Evolutionary conservation across 2,329 filamentous ascomycete species (phyloP), one percentile per base, ranked within the genome.

Genomic region (Penicillium corylophilum): DNA sequence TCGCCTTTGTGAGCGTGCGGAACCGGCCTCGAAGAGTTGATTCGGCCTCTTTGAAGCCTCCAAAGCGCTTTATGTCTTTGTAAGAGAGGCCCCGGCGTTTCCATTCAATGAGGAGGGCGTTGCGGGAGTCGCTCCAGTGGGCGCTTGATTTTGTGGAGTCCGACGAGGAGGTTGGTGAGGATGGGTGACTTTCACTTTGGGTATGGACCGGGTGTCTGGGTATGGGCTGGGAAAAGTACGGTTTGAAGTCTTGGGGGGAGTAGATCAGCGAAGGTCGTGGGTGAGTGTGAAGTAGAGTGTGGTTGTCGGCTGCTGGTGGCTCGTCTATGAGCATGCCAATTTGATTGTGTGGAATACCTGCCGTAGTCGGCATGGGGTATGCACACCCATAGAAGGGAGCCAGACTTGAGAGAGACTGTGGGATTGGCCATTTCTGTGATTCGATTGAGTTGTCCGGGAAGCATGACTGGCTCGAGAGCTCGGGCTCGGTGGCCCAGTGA

Each of bases 11-110:
- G 18, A 78, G 59, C 2, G 72, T 77, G 24, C 76, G 71, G 49
- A 72, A 78, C 18, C 76, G 68, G 2, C 76, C 76, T 23, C 76
- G 71, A 3, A 79, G 64, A 1, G 76, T 79, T 4, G 76, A 79
- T 48, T 78, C 76, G 0, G 76, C 75, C 52, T 77, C 75, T 22
- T 66, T 68, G 53, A 78, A 77, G 0, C 65, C 64, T 1, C 74
- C 73, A 2, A 68, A 59, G 20, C 64, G 63, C 53, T 77, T 78
- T 57, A 79, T 79, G 9, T 77, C 70, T 48, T 73, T 76, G 64
- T 79, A 79, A 1, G 75, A 77, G 22, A 75, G 62, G 0, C 75
- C 75, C 8, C 65, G 61, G 4, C 62, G 64, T 52, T 77, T 77
- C 51, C 66, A 72, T 9, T 67, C 57, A 9, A 79, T 65, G 4